These are phyloP conservation scores for Beauveria sp. DNA, from an alignment of 2,329 filamentous ascomycete species.

Conservation along the genomic window DNA sequence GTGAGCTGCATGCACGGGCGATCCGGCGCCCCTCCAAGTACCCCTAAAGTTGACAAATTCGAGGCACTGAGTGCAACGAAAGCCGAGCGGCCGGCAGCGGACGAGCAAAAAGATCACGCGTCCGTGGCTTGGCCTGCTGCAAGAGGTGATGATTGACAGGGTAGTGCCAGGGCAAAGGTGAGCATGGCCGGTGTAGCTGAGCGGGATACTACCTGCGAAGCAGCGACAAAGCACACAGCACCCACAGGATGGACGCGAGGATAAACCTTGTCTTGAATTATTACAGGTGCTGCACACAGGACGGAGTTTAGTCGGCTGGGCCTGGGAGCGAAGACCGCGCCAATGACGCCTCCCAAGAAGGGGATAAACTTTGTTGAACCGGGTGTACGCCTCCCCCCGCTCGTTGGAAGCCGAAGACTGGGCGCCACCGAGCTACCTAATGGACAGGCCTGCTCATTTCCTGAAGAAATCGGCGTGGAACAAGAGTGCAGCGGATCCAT, in stretches of 20 bases:
- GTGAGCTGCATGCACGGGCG: not conserved
- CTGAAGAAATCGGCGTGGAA: not conserved
- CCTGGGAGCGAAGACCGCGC: not conserved
- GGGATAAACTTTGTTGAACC: not conserved
- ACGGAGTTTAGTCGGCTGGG: not conserved
- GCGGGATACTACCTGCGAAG: not conserved
- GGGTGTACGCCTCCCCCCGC: not conserved
- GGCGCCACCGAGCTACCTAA: not conserved
- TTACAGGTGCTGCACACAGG: not conserved
- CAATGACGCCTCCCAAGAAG: constrained; percentile 1
- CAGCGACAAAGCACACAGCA: not conserved
- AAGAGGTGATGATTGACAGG: constrained; percentile 1
- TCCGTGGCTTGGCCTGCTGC: not conserved
- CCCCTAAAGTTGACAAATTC: not conserved
- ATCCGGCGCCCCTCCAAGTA: not conserved
- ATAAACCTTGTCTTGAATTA: constrained; percentile 2
- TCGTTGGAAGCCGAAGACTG: not conserved
- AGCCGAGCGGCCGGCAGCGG: not conserved
- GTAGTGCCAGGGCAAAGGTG: not conserved
- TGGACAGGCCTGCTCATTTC: constrained; percentile 2
- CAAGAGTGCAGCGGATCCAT: not conserved
- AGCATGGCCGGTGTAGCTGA: constrained; percentile 1
- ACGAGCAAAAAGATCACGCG: not conserved
- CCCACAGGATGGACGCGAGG: not conserved
- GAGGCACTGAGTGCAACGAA: not conserved